Base-by-base conservation (phyloP, 139 green algal genomes). In the Choricystis sp. region DNA sequence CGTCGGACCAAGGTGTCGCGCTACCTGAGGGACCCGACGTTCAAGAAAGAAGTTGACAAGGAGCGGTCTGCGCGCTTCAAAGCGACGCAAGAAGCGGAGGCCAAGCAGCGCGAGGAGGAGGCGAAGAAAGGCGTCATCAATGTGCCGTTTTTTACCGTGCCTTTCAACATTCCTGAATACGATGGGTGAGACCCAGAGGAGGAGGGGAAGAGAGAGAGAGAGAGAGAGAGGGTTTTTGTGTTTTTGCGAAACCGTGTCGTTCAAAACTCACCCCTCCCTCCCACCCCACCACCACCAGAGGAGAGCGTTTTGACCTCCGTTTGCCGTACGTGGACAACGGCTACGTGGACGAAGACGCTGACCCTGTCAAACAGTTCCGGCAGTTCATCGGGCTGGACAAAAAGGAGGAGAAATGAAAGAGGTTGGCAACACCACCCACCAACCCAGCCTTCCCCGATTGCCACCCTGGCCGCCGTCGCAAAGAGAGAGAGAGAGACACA, bases 11-110 rank as follows among this genome's bases (percentile, higher is more conserved):
- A 72, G 40, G 74, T 66, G 2, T 63, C n/a, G 1, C 70, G 61
- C 25, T 80, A 80, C 52, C 29, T 66, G 14, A 70, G 62, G 5
- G 67, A 82, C 57, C 74, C 73, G 2, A 74, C 58, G 19, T 82
- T 72, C 67, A 82, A 82, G 57, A 81, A 81, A 58, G 25, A 81
- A 30, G 56, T 71, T 52, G 76, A 83, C 58, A 74, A 68, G 26
- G 76, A 81, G 55, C 70, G 73, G 30, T 57, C 70, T 2, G 63
- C 57, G 26, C 66, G 62, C 55, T 75, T 75, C 48, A 68, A 72
- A 31, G n/a, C n/a, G n/a, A n/a, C n/a, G n/a, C n/a, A n/a, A n/a
- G n/a, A n/a, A n/a, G n/a, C n/a, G n/a, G 9, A 21, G 40, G 66
- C 67, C 19, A 60, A 75, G 40, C 57, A 64, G 29, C 40, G 57